These are phyloP conservation scores for Amaranthus cruentus DNA, from an alignment of 148 eudicot genomes.

Conservation along the genomic window DNA sequence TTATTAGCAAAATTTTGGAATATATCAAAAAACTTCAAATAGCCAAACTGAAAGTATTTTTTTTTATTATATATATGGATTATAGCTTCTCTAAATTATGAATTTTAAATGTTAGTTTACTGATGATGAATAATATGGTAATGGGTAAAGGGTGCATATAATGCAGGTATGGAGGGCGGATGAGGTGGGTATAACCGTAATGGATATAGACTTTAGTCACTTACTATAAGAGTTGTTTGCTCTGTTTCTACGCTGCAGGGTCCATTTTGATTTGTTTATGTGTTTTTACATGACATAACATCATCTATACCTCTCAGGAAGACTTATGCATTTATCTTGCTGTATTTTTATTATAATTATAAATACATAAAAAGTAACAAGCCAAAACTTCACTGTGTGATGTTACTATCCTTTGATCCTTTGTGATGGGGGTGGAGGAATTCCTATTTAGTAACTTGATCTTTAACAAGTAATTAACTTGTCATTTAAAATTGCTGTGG, in stretches of 20 bases:
- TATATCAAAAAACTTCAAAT: too few species aligned
- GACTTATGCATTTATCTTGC: neutral
- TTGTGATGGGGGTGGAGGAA: neutral
- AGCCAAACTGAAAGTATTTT: too few species aligned
- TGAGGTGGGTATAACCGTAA: too few species aligned
- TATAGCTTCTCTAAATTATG: too few species aligned
- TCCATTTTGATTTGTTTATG: neutral
- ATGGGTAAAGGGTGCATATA: too few species aligned
- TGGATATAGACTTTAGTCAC: too few species aligned
- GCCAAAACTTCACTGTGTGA: neutral
- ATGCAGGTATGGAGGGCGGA: too few species aligned
- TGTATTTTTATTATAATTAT: neutral
- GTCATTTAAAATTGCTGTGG: neutral
- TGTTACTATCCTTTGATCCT: neutral
- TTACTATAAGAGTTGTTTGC: neutral
- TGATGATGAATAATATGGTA: too few species aligned
- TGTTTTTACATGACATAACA: neutral
- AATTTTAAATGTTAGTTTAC: too few species aligned
- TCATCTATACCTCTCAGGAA: neutral
- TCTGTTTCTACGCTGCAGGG: neutral
- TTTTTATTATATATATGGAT: too few species aligned
- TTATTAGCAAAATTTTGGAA: too few species aligned
- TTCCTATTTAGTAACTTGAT: neutral
- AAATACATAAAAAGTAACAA: neutral
- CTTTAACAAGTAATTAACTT: neutral